phyloP scores from a whole-genome alignment of 495 filamentous ascomycete genomes.

The Aspergillus ostianus region DNA sequence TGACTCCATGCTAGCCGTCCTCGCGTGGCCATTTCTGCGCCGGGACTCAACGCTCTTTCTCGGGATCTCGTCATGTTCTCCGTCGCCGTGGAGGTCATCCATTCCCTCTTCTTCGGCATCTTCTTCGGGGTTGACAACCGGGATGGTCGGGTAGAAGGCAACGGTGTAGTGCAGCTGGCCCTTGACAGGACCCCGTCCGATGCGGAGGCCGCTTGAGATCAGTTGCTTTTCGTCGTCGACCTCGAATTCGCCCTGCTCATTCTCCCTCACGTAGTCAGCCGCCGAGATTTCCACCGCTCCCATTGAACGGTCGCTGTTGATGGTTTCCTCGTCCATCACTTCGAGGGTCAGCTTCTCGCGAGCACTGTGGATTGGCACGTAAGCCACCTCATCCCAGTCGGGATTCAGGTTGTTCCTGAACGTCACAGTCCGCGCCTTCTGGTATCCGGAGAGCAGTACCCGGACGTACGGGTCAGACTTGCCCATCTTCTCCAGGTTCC shows the following conservation, averaged over 20 bases:
- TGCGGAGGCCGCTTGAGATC: conserved; percentile 57
- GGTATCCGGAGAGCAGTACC: conserved; percentile 82
- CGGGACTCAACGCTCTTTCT: conserved; percentile 39
- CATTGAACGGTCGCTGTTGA: conserved; percentile 83
- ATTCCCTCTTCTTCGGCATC: conserved; percentile 63
- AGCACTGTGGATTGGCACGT: conserved; percentile 85
- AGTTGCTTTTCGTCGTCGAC: conserved; percentile 75
- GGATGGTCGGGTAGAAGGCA: conserved; percentile 85
- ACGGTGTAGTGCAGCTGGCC: conserved; percentile 80
- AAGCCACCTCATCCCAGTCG: conserved; percentile 93
- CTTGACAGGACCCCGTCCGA: conserved; percentile 67
- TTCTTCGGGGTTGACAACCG: conserved; percentile 90
- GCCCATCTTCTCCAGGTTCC: conserved; percentile 91
- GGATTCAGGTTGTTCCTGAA: conserved; percentile 95
- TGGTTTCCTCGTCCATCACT: conserved; percentile 93
- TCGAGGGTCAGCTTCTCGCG: conserved; percentile 84
- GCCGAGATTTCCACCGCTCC: conserved; percentile 73
- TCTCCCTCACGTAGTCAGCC: conserved; percentile 75
- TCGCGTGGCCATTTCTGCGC: conserved; percentile 28
- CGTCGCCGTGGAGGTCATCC: conserved; percentile 41
- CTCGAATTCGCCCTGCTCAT: conserved; percentile 76
- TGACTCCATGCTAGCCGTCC: conserved; percentile 32
- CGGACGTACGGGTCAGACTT: conserved; percentile 95
- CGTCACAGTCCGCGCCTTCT: conserved; percentile 88
- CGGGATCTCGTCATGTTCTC: conserved; percentile 24